Percentiles rank a stretch among this genome's conserved stretches.
These are phyloP conservation scores for Porcisia hertigi DNA, from an alignment of 208 protist genomes.

Conservation along the genomic window DNA sequence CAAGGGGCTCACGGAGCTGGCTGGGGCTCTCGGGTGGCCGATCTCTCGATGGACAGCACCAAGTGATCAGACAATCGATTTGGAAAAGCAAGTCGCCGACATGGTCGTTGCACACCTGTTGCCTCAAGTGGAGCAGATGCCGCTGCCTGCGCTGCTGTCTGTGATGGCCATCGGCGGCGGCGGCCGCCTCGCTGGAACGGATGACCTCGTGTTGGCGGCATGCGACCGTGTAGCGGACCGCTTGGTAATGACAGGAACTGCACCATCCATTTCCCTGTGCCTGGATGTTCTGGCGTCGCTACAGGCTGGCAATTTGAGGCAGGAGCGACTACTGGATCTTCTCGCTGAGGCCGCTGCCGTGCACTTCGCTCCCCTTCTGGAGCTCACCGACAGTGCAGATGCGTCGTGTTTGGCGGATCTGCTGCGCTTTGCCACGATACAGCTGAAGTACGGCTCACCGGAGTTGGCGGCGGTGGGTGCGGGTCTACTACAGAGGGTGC, in stretches of 20 bases:
- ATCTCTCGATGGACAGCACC: constrained; percentile 25
- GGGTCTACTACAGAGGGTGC: constrained; percentile 31
- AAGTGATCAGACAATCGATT: background rate
- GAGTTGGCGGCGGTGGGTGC: constrained; percentile 38
- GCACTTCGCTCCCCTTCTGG: constrained; percentile 4
- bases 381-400: background rate
- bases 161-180: constrained; percentile 9
- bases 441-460: constrained; percentile 42
- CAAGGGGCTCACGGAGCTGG: constrained; percentile 30
- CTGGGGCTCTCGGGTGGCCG: constrained; percentile 25
- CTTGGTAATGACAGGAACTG: background rate
- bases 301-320: constrained; percentile 17
- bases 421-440: constrained; percentile 31
- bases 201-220: constrained; percentile 4
- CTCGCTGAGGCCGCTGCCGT: constrained; percentile 29
- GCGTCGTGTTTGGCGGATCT: background rate
- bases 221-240: constrained; percentile 9
- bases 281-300: constrained; percentile 31
- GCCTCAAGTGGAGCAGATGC: constrained; percentile 14
- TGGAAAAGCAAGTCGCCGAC: constrained; percentile 18
- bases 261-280: constrained; percentile 1
- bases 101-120: constrained; percentile 12
- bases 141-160: constrained; percentile 24
- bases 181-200: background rate
- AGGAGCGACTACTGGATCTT: constrained; percentile 52